These are phyloP conservation scores for Fusarium sp. DNA, from an alignment of 2,329 filamentous ascomycete species.

Conservation along the genomic window DNA sequence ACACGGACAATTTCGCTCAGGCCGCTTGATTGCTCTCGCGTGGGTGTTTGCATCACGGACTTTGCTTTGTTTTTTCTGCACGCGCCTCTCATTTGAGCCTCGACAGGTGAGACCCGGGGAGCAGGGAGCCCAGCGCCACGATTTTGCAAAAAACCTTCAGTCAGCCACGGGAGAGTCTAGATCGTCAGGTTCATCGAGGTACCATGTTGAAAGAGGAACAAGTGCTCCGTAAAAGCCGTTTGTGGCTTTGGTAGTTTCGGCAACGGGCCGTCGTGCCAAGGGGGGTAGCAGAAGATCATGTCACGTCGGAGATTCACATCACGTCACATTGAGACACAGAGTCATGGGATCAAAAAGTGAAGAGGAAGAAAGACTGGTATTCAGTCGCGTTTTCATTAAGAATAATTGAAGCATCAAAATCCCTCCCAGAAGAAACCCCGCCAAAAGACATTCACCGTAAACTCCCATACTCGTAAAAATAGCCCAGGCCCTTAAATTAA, in stretches of 20 bases:
- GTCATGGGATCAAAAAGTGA: background rate
- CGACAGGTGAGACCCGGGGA: background rate
- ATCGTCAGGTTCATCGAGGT: background rate
- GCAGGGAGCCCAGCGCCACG: background rate
- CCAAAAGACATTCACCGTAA: constrained; percentile 15
- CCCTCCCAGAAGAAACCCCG: constrained; percentile 4
- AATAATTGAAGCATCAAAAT: constrained; percentile 14
- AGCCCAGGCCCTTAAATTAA: background rate
- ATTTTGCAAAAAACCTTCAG: background rate
- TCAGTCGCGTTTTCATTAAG: constrained; percentile 29
- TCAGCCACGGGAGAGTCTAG: constrained; percentile 4
- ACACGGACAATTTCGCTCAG: background rate
- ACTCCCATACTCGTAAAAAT: constrained; percentile 22
- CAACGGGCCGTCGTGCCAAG: constrained; percentile 15
- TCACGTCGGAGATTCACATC: background rate
- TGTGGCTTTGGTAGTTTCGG: constrained; percentile 14
- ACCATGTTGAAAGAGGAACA: background rate
- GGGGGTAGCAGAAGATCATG: background rate
- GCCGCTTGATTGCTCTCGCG: background rate
- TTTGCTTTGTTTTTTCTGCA: constrained; percentile 5
- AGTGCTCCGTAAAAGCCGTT: background rate
- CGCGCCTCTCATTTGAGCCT: background rate
- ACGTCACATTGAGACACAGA: background rate
- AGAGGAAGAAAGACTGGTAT: constrained; percentile 18
- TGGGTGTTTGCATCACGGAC: background rate